These are phyloP conservation scores for Diphasiastrum complanatum DNA, from an alignment of 83 land plant species.

Conservation along the genomic window DNA sequence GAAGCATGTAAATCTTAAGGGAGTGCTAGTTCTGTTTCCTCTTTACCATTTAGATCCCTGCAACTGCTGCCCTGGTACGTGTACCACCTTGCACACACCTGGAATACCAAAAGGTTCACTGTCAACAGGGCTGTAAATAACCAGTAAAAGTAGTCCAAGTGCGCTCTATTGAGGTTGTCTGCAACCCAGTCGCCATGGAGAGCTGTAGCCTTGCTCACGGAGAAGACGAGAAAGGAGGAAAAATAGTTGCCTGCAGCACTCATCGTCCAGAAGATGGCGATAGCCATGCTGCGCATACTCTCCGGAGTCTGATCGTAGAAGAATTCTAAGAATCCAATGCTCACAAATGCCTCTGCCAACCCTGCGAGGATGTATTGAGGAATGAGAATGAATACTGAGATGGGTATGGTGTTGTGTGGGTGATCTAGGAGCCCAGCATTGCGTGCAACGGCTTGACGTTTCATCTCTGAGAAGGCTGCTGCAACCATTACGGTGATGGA, in stretches of 20 bases:
- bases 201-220: not conserved
- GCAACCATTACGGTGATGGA: too few species aligned
- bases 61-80: not conserved
- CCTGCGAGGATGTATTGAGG: too few species aligned
- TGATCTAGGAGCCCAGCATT: too few species aligned
- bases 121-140: not conserved
- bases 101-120: not conserved
- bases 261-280: not conserved
- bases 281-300: not conserved
- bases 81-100: not conserved
- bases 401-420: too few species aligned
- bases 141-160: not conserved
- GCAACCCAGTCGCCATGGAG: not conserved
- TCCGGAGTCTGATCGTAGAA: not conserved
- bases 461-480: too few species aligned
- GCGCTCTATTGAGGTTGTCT: not conserved
- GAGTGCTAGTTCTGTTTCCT: too few species aligned
- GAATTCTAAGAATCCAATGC: too few species aligned
- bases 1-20: too few species aligned
- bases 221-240: not conserved
- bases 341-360: too few species aligned
- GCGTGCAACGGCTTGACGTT: too few species aligned
- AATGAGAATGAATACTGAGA: too few species aligned
- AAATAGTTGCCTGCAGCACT: not conserved
- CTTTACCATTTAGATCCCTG: too few species aligned